Evolutionary conservation across 352 stramenopile genomes (phyloP).

Genomic region (Globisporangium irregulare): DNA sequence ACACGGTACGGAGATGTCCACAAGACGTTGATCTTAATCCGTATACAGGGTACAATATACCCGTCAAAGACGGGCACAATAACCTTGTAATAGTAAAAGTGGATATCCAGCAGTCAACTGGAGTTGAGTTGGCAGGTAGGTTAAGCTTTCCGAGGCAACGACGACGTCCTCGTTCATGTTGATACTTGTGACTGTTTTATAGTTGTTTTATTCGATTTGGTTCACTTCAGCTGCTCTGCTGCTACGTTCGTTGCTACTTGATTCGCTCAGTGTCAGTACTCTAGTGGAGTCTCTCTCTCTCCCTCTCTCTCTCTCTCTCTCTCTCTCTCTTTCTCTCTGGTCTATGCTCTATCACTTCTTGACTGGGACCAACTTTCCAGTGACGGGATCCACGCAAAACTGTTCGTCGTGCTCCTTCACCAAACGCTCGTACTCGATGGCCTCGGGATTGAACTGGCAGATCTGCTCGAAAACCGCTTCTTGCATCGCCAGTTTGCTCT

Average conservation of each 20-base stretch:
- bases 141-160: too few species aligned
- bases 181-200: neutral
- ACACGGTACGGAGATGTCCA: too few species aligned
- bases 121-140: too few species aligned
- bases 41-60: too few species aligned
- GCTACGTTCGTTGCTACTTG: neutral
- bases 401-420: conserved; percentile 60
- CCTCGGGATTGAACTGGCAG: conserved; percentile 73
- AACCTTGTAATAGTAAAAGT: too few species aligned
- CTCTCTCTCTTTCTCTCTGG: neutral
- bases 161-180: neutral
- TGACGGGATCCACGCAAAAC: conserved; percentile 52
- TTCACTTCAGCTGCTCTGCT: neutral
- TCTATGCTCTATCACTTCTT: conserved; percentile 6
- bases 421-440: conserved; percentile 56
- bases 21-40: too few species aligned
- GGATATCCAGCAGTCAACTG: too few species aligned
- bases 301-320: neutral
- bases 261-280: neutral
- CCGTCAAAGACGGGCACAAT: too few species aligned
- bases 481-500: conserved; percentile 69
- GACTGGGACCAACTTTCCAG: conserved; percentile 56
- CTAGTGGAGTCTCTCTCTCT: neutral
- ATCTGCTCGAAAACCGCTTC: conserved; percentile 79
- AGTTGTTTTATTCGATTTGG: neutral